Evolutionary conservation across 768 basidiomycete species (phyloP), one percentile per base, ranked within the genome.

Genomic region (Pleurotus tuoliensis): DNA sequence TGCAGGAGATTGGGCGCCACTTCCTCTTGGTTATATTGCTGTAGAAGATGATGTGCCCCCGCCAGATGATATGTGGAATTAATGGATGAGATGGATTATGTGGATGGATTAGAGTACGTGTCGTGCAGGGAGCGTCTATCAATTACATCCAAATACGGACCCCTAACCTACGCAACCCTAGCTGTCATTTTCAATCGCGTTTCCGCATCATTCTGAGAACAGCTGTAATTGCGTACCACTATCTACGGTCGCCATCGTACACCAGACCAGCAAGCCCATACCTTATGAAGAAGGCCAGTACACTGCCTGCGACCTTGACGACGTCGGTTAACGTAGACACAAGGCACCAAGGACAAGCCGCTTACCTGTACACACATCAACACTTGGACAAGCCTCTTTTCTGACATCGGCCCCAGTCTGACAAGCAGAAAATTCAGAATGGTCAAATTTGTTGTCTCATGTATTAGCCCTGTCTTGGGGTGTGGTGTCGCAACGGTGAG

Each of bases 231-330:
- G 30, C 30, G 30, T 34, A 34, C 30, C 30, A n/a, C 76, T 66
- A 94, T 67, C 92, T 76, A 67, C 95, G 79, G 73, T 94, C 92
- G 8, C 92, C 94, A 65, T 96, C 95, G 67, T 97, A 99, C 44
- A 97, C 80, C 55, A 96, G 77, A 47, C 88, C 82, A 3, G 93
- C 94, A 11, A 95, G 77, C 7, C 94, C 95, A 64, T 99, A 98
- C 63, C 96, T 79, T 30, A 98, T 82, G 18, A 80, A 75, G 69
- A 98, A 98, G 6, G 92, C 97, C 8, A 90, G 54, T 3, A 82
- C 63, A 69, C 93, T 97, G 45, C 95, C 90, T 8, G 76, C 73
- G 58, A 87, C 69, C 88, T 94, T 56, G 47, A 56, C n/a, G 16
- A 49, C 16, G 58, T 25, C 9, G 34, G 24, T 54, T 49, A 51